Evolutionary conservation across 139 green algal genomes (phyloP), one percentile per base, ranked within the genome.

Genomic region (Spirogloea muscicola): DNA sequence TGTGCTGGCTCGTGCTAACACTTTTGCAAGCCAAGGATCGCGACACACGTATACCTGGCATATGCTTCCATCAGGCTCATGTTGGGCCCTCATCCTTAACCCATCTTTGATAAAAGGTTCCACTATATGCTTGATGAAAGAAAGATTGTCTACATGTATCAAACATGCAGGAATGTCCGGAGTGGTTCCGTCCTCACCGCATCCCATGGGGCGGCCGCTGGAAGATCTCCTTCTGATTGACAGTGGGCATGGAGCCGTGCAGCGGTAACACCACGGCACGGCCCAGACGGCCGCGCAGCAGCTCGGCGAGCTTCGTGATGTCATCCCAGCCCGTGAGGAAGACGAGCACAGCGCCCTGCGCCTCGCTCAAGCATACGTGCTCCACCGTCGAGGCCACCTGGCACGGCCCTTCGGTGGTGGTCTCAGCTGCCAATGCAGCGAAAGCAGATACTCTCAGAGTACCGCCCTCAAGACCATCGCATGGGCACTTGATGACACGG

Each of bases 211-310:
- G 81, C 13, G 81, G 79, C 25, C 29, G 16, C 3, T 57, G 55
- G 51, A 81, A 80, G 2, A 88, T 83, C 16, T 36, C 25, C 34
- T 46, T 62, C 86, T 96, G 91, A 49, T 94, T 84, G 0, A 46
- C 52, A 2, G 89, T 76, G 1, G 92, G 87, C 49, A 97, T 82
- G 1, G 83, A 85, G 33, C 91, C 93, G 76, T 97, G 91, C 70
- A 97, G 87, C 1, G 93, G 90, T 77, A 96, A 70, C 31, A 96
- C 63, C 33, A 74, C 75, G 18, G 51, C 25, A 55, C 21, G 21
- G 21, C 46, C 21, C 46, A 55, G 21, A 31, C n/a, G n/a, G n/a
- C n/a, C 42, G 6, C 63, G 36, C 2, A 81, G 51, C 0, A 33
- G 34, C 9, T 85, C 82, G 25, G 68, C n/a, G 0, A 85, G 25